A percentile compares a stretch with the other conserved stretches of the same genome.
Conservation (phyloP, 23 red algal species). For the Gracilaria vermiculophylla region DNA sequence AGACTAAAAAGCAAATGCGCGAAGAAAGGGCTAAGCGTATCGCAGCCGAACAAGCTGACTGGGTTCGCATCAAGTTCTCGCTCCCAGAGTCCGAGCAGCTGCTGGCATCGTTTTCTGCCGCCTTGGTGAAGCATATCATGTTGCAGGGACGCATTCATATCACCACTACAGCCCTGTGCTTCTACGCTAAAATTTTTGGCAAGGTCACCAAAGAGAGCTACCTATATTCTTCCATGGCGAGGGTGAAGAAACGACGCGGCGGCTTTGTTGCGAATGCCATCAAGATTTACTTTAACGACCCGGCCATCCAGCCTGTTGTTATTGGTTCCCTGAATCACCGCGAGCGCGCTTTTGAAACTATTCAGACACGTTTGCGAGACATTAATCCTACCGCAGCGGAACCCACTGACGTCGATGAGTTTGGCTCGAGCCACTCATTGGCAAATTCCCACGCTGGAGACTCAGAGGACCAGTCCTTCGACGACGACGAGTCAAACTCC, state of each 20-base stretch:
- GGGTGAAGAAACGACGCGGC: constrained; percentile 52
- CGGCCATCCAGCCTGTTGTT: constrained; percentile 28
- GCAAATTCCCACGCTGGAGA: constrained; percentile 4
- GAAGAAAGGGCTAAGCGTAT: constrained; percentile 30
- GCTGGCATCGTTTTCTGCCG: constrained; percentile 56
- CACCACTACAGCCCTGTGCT: constrained; percentile 43
- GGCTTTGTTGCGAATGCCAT: constrained; percentile 74
- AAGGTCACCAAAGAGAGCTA: constrained; percentile 58
- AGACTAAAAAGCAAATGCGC: constrained; percentile 24
- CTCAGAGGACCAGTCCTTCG: constrained; percentile 47
- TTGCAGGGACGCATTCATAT: constrained; percentile 68
- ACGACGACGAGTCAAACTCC: constrained; percentile 30
- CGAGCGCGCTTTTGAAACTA: constrained; percentile 41
- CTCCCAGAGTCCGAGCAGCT: constrained; percentile 20
- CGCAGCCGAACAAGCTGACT: constrained; percentile 48
- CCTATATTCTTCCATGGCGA: constrained; percentile 27
- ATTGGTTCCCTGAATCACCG: constrained; percentile 70
- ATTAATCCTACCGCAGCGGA: constrained; percentile 40
- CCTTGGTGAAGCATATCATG: constrained; percentile 46
- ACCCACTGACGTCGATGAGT: constrained; percentile 30
- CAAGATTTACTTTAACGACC: constrained; percentile 45
- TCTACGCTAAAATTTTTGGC: constrained; percentile 73
- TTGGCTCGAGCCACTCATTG: neutral
- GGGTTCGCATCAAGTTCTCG: constrained; percentile 36
- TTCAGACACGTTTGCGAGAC: constrained; percentile 14